Evolutionary conservation across 2,329 filamentous ascomycete species (phyloP).

Genomic region (Fusarium hainanense): DNA sequence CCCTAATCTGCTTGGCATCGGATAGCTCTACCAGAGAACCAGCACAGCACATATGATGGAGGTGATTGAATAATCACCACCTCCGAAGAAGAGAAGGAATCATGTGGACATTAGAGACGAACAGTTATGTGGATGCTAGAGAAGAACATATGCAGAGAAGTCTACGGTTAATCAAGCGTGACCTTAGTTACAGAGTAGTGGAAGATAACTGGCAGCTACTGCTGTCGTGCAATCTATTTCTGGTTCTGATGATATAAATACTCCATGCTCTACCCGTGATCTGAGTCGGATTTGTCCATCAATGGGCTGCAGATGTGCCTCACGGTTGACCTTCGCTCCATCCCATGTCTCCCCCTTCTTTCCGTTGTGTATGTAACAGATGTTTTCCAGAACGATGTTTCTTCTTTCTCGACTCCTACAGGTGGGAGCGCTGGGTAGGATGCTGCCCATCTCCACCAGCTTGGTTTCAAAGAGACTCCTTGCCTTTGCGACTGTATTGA

Average conservation of each 20-base stretch:
- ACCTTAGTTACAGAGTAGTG: conserved; percentile 20
- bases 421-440: neutral
- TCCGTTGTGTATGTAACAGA: neutral
- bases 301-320: neutral
- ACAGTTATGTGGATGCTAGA: conserved; percentile 26
- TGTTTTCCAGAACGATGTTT: neutral
- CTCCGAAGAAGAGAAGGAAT: conserved; percentile 24
- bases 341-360: neutral
- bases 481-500: neutral
- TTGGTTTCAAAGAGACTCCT: neutral
- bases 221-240: conserved; percentile 31
- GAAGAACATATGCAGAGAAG: conserved; percentile 17
- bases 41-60: neutral
- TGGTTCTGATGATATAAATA: conserved; percentile 28
- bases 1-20: conserved; percentile 23
- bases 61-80: conserved; percentile 18
- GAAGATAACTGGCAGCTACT: conserved; percentile 30
- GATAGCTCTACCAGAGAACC: conserved; percentile 21
- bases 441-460: neutral
- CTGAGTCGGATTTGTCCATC: neutral
- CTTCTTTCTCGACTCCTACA: neutral
- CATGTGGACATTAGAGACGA: conserved; percentile 13
- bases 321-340: neutral
- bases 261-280: neutral
- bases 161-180: conserved; percentile 20